Evolutionary conservation across 352 stramenopile species (phyloP).

Genomic region (Phytopythium delawarense): DNA sequence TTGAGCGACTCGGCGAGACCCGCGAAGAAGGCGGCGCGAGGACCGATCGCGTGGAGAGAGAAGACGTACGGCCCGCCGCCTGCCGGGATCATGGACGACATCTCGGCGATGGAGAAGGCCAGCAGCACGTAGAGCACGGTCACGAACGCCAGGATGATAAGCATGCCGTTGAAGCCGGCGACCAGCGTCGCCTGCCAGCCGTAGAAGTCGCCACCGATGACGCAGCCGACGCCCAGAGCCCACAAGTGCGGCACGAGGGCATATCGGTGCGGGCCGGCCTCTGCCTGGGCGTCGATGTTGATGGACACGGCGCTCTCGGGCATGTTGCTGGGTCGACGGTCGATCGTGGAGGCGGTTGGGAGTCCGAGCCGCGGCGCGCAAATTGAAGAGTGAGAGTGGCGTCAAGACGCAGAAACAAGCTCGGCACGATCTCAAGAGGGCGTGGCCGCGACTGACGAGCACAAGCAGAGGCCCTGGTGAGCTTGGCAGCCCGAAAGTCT

Average conservation of each 20-base stretch:
- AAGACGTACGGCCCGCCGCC: conserved; percentile 63
- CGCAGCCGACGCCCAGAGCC: conserved; percentile 45
- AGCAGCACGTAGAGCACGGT: conserved; percentile 58
- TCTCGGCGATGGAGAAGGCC: conserved; percentile 61
- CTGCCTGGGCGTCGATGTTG: conserved; percentile 11
- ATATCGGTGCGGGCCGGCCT: conserved; percentile 24
- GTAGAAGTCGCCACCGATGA: conserved; percentile 53
- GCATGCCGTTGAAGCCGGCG: conserved; percentile 49
- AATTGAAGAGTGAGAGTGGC: conserved; percentile 22
- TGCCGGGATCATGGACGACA: conserved; percentile 46
- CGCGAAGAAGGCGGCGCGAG: conserved; percentile 35
- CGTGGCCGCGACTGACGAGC: background rate
- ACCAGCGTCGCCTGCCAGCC: conserved; percentile 56
- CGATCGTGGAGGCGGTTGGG: conserved; percentile 6
- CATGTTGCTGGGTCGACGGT: background rate
- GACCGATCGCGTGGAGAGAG: conserved; percentile 45
- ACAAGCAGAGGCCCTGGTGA: background rate
- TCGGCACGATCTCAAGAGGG: background rate
- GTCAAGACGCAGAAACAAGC: background rate
- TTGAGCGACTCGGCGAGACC: conserved; percentile 52
- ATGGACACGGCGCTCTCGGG: conserved; percentile 10
- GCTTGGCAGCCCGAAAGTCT: background rate
- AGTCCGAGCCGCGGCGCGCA: conserved; percentile 3
- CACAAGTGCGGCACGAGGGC: conserved; percentile 52
- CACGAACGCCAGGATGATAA: conserved; percentile 49